A percentile compares a stretch with the other conserved stretches of the same genome.
Conservation (phyloP, 768 basidiomycete species). For the Agrocybe praecox region DNA sequence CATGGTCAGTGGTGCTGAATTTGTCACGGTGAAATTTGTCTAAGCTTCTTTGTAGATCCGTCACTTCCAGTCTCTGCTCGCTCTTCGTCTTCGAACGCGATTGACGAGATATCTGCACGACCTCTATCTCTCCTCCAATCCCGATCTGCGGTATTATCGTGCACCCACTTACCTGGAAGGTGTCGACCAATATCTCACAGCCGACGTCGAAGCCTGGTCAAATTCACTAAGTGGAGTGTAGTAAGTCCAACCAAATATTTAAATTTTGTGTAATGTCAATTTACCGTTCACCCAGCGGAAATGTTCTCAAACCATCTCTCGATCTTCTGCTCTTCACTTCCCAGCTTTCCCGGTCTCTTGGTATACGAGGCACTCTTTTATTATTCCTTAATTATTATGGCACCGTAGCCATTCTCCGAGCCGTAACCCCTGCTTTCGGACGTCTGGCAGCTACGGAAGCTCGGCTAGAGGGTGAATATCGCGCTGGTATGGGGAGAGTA, state of each 20-base stretch:
- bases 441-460: conserved; percentile 87
- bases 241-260: conserved; percentile 47
- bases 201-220: conserved; percentile 89
- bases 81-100: conserved; percentile 80
- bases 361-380: conserved; percentile 78
- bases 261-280: not conserved
- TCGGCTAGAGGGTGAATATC: conserved; percentile 87
- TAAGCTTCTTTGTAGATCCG: conserved; percentile 59
- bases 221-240: conserved; percentile 86
- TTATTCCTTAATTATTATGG: conserved; percentile 84
- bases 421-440: conserved; percentile 93
- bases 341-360: conserved; percentile 86
- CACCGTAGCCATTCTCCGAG: conserved; percentile 81
- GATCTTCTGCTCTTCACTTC: conserved; percentile 92
- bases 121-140: conserved; percentile 80
- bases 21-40: not conserved
- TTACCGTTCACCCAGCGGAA: conserved; percentile 58
- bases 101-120: conserved; percentile 91
- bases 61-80: conserved; percentile 85
- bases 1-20: conserved; percentile 56
- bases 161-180: conserved; percentile 58
- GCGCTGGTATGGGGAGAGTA: conserved; percentile 82
- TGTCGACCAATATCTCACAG: conserved; percentile 91
- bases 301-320: conserved; percentile 89
- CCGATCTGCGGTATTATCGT: conserved; percentile 73